Evolutionary conservation across 495 filamentous ascomycete species (phyloP), one percentile per base, ranked within the genome.

Genomic region (Hypomontagnella monticulosa): DNA sequence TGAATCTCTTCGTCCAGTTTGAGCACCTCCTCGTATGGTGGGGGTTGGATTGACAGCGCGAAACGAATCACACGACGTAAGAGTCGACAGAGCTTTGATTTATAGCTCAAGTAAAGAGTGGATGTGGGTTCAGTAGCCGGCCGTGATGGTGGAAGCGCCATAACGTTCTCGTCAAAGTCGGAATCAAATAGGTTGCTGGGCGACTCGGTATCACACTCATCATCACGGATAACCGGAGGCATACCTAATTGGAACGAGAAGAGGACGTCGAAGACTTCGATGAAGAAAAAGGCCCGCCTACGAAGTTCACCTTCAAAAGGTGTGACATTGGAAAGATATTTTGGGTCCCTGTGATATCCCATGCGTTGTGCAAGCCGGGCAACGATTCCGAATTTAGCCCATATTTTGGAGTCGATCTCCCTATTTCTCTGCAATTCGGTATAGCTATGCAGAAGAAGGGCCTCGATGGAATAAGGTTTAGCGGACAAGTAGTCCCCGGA

Each of bases 291-390:
- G 1, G 80, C 67, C 9, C 84, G 75, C 11, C 84, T 75, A 34
- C 84, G 76, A 59, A 84, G 81, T 65, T 87, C 84, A 9, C 73
- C 82, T 41, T 80, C 73, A 56, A 83, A 83, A 0, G 78, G 71
- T 0, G 85, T 84, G 12, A 88, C 80, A 32, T 71, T 68, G 6
- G 72, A 44, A 7, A 78, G 66, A 41, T 75, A 61, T 44, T 73
- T 75, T 0, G 79, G 71, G 33, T 85, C 84, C 19, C 83, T 78
- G 51, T 87, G 84, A 50, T 82, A 82, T 23, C 82, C 84, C 76
- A 83, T 79, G 14, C 77, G 76, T 48, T 84, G 64, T 0, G 82
- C 79, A 10, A 85, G 74, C 10, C 80, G 77, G 4, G 79, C 71
- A 16, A 76, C 71, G 10, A 75, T 71, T 14, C 80, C 79, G 7